These are phyloP conservation scores for Heliamphora pulchella DNA, from an alignment of 179 eudicot genomes.

Conservation along the genomic window DNA sequence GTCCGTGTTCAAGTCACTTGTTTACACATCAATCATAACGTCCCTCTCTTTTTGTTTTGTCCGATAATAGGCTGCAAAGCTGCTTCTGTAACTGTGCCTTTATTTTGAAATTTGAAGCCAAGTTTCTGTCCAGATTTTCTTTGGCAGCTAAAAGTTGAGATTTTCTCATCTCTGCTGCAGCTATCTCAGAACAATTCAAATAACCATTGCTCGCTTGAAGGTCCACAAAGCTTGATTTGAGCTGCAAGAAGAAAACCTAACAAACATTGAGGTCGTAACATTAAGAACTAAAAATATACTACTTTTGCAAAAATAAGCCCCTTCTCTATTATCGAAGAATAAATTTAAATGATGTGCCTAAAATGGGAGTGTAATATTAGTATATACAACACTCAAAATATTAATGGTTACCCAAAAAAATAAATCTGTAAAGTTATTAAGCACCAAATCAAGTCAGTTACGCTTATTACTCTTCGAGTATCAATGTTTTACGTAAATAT, in stretches of 20 bases:
- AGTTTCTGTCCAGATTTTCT: conserved; percentile 27
- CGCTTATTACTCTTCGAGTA: not conserved
- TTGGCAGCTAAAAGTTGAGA: conserved; percentile 36
- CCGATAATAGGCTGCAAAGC: conserved; percentile 28
- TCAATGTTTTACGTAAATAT: too few species aligned
- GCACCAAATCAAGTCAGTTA: not conserved
- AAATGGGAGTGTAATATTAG: too few species aligned
- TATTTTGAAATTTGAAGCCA: conserved; percentile 36
- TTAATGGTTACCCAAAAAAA: not conserved
- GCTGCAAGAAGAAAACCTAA: conserved; percentile 24
- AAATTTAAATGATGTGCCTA: too few species aligned
- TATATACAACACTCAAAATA: not conserved
- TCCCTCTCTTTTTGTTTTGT: conserved; percentile 14
- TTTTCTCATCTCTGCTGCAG: conserved; percentile 40
- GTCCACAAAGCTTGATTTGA: conserved; percentile 21
- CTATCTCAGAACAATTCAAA: conserved; percentile 23
- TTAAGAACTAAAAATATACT: not conserved
- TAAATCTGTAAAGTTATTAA: not conserved
- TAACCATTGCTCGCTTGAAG: conserved; percentile 22
- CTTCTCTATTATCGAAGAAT: too few species aligned
- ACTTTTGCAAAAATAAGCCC: too few species aligned
- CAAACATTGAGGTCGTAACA: not conserved
- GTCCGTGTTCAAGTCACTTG: not conserved
- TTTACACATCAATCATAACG: not conserved
- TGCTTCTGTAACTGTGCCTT: conserved; percentile 39